Base-by-base conservation (phyloP, 345 rosid species). In the Reutealis trisperma region DNA sequence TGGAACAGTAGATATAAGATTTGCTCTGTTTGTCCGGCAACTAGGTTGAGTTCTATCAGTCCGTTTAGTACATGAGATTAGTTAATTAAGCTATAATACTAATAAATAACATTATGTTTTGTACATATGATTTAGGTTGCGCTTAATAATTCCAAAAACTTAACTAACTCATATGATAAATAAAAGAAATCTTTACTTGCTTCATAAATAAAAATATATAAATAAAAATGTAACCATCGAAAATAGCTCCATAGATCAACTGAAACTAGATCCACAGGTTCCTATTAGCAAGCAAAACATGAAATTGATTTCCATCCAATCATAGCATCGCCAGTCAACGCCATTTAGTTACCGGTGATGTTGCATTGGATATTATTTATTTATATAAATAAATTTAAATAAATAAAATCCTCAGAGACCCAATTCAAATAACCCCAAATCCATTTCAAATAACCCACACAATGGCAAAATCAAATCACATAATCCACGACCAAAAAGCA, bases 321-420 rank as follows among this genome's bases (percentile, higher is more conserved):
- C 90, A 77, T 87, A 85, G 89, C 90, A 87, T 86, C 90, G 82
- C 75, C 84, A 86, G 86, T 86, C 92, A 85, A 5, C 2, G 92
- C 89, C 87, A 12, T 15, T 3, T n/a, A 65, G 86, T 89, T 87
- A 86, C 87, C 88, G 86, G 70, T 83, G 85, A 89, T 87, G 89
- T 89, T 88, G 92, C 92, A 86, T 82, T 49, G 77, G 79, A 81
- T 89, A 88, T 14, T 42, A 42, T 7, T 42, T 3, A 3, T 42
- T 42, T 42, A 3, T 7, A 42, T 3, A 42, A 42, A 42, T 42
- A 42, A 42, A n/a, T n/a, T n/a, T n/a, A n/a, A n/a, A n/a, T n/a
- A n/a, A n/a, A n/a, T n/a, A n/a, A n/a, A n/a, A n/a, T n/a, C n/a
- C n/a, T n/a, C n/a, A n/a, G n/a, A n/a, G n/a, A n/a, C n/a, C n/a